These are phyloP conservation scores for Huiozyma sinensis DNA, from an alignment of 805 yeast species.

Conservation along the genomic window DNA sequence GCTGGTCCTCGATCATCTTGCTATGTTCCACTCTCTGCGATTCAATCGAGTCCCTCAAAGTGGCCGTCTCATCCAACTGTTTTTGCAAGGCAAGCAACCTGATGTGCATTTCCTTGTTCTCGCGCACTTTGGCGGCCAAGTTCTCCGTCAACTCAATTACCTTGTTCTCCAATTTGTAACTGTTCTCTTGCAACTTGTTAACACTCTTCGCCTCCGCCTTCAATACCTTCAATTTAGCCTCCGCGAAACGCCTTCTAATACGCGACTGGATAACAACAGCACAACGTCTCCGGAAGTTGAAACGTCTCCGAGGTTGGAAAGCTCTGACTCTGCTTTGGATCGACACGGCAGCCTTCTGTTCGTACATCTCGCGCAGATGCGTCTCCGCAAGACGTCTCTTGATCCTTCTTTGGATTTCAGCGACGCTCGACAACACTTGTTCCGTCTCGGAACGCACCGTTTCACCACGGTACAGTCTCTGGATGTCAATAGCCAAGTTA, in stretches of 20 bases:
- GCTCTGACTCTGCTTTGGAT: conserved; percentile 74
- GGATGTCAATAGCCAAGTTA: conserved; percentile 59
- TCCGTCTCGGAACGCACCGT: conserved; percentile 33
- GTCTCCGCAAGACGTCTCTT: conserved; percentile 46
- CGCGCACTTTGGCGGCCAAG: conserved; percentile 67
- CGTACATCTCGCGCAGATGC: conserved; percentile 38
- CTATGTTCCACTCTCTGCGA: conserved; percentile 45
- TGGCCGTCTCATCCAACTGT: conserved; percentile 43
- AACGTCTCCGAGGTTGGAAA: conserved; percentile 45
- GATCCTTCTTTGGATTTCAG: conserved; percentile 39
- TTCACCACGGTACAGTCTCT: conserved; percentile 52
- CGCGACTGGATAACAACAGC: conserved; percentile 68
- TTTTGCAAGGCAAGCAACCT: conserved; percentile 45
- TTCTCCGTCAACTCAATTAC: conserved; percentile 92
- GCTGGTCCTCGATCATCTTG: conserved; percentile 35
- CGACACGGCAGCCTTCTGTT: conserved; percentile 51
- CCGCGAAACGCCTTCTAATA: conserved; percentile 68
- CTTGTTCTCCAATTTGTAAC: conserved; percentile 89
- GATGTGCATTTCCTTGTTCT: conserved; percentile 58
- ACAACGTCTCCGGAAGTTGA: conserved; percentile 37
- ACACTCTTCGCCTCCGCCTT: conserved; percentile 89
- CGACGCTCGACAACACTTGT: conserved; percentile 24
- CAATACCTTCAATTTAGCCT: conserved; percentile 47
- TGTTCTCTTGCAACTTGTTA: conserved; percentile 79
- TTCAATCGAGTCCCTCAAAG: conserved; percentile 43